Evolutionary conservation across 768 basidiomycete genomes (phyloP).

Genomic region (Jaapia argillacea): DNA sequence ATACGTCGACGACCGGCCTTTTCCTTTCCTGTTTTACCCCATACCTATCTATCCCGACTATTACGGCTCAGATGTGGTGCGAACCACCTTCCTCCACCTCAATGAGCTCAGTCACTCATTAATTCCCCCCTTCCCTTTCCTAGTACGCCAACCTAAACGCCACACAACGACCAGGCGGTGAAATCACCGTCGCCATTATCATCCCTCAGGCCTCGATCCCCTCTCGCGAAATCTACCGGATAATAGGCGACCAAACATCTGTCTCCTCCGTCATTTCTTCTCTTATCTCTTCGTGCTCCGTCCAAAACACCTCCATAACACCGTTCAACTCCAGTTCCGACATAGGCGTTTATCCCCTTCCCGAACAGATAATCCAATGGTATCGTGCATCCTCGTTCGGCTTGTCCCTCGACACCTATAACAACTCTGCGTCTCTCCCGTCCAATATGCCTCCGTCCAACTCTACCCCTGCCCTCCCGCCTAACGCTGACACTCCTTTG

Average conservation of each 20-base stretch:
- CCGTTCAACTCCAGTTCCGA: neutral
- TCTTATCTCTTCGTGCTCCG: neutral
- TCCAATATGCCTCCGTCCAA: neutral
- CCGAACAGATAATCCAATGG: conserved; percentile 10
- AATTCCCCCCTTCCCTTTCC: neutral
- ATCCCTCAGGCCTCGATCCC: neutral
- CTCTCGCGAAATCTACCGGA: conserved; percentile 1
- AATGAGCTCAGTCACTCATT: neutral
- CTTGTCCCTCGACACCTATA: conserved; percentile 17
- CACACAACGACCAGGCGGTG: neutral
- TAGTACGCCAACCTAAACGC: neutral
- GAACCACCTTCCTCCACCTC: neutral
- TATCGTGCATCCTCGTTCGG: conserved; percentile 16
- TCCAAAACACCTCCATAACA: neutral
- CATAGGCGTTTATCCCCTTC: neutral
- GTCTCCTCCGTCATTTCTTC: neutral
- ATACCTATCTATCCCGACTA: neutral
- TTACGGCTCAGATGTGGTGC: neutral
- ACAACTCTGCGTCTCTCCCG: conserved; percentile 13
- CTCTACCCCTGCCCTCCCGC: neutral
- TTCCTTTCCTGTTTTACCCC: conserved; percentile 4
- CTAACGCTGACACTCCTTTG: conserved; percentile 3
- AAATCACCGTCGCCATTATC: neutral
- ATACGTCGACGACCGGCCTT: conserved; percentile 1
- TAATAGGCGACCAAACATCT: conserved; percentile 2